A percentile compares a stretch with the other conserved stretches of the same genome.
Evolutionary conservation across 257 asterid genomes (phyloP).

Genomic region (Solanum pennellii): DNA sequence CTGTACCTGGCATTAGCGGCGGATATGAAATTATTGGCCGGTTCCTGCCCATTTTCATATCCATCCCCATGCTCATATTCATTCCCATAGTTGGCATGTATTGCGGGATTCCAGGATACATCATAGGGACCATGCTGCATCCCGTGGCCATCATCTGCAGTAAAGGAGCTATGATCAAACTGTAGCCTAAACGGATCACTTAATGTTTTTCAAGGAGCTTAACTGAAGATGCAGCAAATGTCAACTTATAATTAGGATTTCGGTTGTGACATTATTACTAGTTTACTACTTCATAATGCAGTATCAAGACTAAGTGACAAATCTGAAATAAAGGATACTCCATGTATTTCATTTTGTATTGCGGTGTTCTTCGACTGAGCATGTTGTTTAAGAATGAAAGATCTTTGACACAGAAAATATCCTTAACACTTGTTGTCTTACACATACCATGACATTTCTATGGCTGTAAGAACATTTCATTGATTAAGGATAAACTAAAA

Average conservation of each 20-base stretch:
- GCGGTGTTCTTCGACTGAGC: background rate
- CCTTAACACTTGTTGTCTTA: background rate
- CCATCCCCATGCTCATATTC: slow-evolving; percentile 24
- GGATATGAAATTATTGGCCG: slow-evolving; percentile 49
- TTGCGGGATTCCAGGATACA: slow-evolving; percentile 31
- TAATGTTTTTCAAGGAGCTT: background rate
- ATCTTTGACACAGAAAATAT: background rate
- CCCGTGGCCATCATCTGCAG: slow-evolving; percentile 42
- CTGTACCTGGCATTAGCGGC: slow-evolving; percentile 30
- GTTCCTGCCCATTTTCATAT: slow-evolving; percentile 51
- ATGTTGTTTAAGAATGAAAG: background rate
- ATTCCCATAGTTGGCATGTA: slow-evolving; percentile 18
- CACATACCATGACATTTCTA: background rate
- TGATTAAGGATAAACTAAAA: background rate
- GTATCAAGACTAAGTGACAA: background rate
- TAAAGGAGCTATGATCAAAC: background rate
- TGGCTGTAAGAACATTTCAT: background rate
- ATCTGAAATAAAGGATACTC: background rate
- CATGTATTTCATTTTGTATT: background rate
- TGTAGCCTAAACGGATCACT: background rate
- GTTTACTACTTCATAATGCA: background rate
- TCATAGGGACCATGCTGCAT: slow-evolving; percentile 29
- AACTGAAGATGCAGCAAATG: background rate
- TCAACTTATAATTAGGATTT: background rate
- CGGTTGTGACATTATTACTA: background rate